A percentile compares a stretch with the other conserved stretches of the same genome.
Conservation (phyloP, 805 yeast genomes). For the Schwanniomyces vanrijiae region DNA sequence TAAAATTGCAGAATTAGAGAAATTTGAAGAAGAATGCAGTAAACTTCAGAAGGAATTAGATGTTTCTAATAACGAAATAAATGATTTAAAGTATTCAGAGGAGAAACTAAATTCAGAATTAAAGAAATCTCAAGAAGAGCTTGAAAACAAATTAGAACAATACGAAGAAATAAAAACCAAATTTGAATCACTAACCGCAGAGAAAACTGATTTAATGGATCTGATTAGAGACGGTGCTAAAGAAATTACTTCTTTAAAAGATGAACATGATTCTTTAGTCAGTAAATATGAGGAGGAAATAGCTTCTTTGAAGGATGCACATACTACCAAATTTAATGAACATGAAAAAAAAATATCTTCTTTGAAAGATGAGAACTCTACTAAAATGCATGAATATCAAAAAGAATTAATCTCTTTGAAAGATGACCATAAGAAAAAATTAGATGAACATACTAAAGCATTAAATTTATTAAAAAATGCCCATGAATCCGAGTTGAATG, state of each 20-base stretch:
- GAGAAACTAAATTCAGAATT: background rate
- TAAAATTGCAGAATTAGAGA: constrained; percentile 2
- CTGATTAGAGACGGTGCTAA: background rate
- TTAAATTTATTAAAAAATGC: constrained; percentile 1
- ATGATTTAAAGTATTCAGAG: background rate
- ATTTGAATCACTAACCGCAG: background rate
- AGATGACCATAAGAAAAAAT: background rate
- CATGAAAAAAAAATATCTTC: background rate
- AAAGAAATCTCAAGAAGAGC: background rate
- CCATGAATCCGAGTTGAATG: background rate
- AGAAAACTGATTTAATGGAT: background rate
- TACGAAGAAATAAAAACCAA: background rate
- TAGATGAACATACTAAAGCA: background rate
- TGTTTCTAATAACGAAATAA: background rate
- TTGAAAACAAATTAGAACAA: background rate
- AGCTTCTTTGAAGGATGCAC: background rate
- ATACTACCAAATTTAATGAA: background rate
- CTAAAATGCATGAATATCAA: background rate
- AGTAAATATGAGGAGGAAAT: background rate
- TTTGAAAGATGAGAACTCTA: background rate
- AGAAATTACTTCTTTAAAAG: background rate
- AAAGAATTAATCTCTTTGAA: background rate
- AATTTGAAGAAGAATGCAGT: background rate
- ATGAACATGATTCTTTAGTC: background rate
- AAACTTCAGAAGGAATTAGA: constrained; percentile 2